Evolutionary conservation across 1,139 yeast species (phyloP).

Genomic region (Sporopachydermia cereana): DNA sequence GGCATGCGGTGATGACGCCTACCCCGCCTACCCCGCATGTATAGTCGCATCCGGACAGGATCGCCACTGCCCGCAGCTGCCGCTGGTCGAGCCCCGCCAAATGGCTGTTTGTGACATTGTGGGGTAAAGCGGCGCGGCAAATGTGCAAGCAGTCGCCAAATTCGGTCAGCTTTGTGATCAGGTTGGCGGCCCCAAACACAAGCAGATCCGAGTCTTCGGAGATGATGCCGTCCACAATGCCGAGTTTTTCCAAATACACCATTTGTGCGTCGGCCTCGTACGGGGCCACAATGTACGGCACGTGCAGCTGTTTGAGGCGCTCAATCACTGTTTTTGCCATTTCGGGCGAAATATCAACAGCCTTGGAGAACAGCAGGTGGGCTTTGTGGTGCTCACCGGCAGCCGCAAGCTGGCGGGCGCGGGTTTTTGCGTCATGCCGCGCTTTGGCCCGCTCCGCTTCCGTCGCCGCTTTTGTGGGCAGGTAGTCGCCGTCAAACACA

Average conservation of each 20-base stretch:
- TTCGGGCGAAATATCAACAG: slow-evolving; percentile 79
- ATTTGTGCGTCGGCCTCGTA: slow-evolving; percentile 97
- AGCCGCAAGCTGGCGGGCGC: slow-evolving; percentile 39
- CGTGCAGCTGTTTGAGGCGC: slow-evolving; percentile 44
- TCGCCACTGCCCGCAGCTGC: slow-evolving; percentile 68
- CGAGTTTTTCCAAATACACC: slow-evolving; percentile 73
- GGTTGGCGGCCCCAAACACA: slow-evolving; percentile 68
- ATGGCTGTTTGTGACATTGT: slow-evolving; percentile 32
- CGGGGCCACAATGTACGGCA: slow-evolving; percentile 85
- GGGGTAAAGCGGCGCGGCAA: slow-evolving; percentile 38
- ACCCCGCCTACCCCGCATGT: slow-evolving; percentile 75
- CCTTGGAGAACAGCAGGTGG: slow-evolving; percentile 57
- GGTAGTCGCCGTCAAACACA: slow-evolving; percentile 87
- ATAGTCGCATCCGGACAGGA: slow-evolving; percentile 92
- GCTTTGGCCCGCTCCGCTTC: slow-evolving; percentile 49
- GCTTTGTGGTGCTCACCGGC: slow-evolving; percentile 51
- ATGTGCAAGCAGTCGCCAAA: slow-evolving; percentile 68
- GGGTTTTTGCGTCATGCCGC: slow-evolving; percentile 44
- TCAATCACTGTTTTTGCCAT: slow-evolving; percentile 86
- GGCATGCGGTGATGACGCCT: slow-evolving; percentile 72
- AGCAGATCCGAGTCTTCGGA: slow-evolving; percentile 93
- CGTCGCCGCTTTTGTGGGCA: slow-evolving; percentile 71
- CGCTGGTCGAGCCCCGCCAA: slow-evolving; percentile 36
- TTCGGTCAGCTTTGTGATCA: slow-evolving; percentile 76
- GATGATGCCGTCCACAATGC: slow-evolving; percentile 72